These are phyloP conservation scores for Nigrospora sphaerica DNA, from an alignment of 2,329 filamentous ascomycete species.

Conservation along the genomic window DNA sequence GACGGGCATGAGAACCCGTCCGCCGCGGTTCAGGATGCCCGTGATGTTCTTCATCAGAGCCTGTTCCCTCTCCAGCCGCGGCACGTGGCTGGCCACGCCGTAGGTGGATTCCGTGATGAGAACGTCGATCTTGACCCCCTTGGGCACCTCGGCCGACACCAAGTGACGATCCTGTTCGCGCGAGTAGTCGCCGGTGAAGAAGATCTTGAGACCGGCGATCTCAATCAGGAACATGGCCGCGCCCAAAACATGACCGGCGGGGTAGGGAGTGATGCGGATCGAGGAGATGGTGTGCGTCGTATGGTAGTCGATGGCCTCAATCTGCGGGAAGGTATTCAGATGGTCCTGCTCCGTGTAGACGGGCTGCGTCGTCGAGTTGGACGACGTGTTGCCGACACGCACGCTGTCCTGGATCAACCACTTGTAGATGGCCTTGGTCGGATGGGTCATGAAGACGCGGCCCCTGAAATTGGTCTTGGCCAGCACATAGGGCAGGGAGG, in stretches of 20 bases:
- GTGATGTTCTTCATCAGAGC: slow-evolving; percentile 95
- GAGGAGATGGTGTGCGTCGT: slow-evolving; percentile 96
- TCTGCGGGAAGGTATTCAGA: slow-evolving; percentile 83
- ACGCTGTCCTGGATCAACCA: slow-evolving; percentile 98
- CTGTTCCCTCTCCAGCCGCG: slow-evolving; percentile 82
- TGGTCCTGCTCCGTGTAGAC: slow-evolving; percentile 96
- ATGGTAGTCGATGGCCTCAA: slow-evolving; percentile 97
- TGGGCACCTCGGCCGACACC: slow-evolving; percentile 85
- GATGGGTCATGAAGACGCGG: slow-evolving; percentile 97
- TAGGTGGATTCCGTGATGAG: slow-evolving; percentile 98
- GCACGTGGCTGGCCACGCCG: slow-evolving; percentile 88
- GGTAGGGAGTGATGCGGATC: slow-evolving; percentile 93
- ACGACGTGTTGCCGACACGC: slow-evolving; percentile 69
- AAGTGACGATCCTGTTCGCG: slow-evolving; percentile 92
- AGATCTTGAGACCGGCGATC: slow-evolving; percentile 91
- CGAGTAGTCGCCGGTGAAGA: slow-evolving; percentile 97
- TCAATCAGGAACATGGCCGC: slow-evolving; percentile 98
- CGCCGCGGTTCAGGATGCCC: slow-evolving; percentile 80
- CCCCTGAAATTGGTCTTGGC: slow-evolving; percentile 97
- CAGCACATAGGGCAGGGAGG: slow-evolving; percentile 93
- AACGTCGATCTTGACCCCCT: slow-evolving; percentile 86
- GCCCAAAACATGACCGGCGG: slow-evolving; percentile 93
- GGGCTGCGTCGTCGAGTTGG: slow-evolving; percentile 58
- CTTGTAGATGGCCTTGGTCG: slow-evolving; percentile 99
- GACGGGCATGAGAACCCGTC: slow-evolving; percentile 87